Conservation (phyloP, 2,329 filamentous ascomycete genomes). For the Penicillium sp. region DNA sequence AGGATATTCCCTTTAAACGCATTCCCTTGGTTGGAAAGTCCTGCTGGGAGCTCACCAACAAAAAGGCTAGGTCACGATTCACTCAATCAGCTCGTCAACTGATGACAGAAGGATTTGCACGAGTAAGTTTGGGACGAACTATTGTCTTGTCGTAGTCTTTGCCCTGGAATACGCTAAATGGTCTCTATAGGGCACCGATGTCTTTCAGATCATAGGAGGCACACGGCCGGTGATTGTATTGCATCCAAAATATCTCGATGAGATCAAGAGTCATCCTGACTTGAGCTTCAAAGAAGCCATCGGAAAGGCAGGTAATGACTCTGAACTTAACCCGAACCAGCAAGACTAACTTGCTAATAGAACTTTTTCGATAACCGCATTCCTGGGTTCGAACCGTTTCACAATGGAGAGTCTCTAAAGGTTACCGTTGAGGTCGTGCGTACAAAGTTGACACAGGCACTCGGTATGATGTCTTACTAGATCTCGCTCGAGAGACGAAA, state of each 20-base stretch:
- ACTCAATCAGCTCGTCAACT: constrained; percentile 24
- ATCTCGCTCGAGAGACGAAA: not conserved
- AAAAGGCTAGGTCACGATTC: constrained; percentile 31
- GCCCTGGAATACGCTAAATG: not conserved
- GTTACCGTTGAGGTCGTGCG: constrained; percentile 28
- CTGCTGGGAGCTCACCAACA: constrained; percentile 33
- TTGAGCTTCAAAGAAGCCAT: constrained; percentile 28
- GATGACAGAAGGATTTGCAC: constrained; percentile 29
- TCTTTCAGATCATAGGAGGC: constrained; percentile 31
- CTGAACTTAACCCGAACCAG: not conserved
- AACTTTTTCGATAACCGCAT: constrained; percentile 31
- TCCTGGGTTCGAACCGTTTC: constrained; percentile 34
- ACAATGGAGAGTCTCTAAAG: constrained; percentile 10
- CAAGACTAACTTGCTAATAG: constrained; percentile 15
- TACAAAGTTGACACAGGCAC: constrained; percentile 32
- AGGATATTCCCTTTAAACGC: constrained; percentile 29
- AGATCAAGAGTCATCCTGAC: constrained; percentile 34
- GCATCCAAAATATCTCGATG: constrained; percentile 33
- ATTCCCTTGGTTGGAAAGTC: constrained; percentile 32
- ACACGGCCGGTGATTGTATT: constrained; percentile 28
- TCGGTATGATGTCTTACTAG: constrained; percentile 21
- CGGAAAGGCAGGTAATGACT: constrained; percentile 19
- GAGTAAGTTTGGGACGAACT: constrained; percentile 18
- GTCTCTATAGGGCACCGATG: constrained; percentile 19
- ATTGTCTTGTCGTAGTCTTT: not conserved